Evolutionary conservation across 257 asterid genomes (phyloP).

Genomic region (Solanum tacnaense): DNA sequence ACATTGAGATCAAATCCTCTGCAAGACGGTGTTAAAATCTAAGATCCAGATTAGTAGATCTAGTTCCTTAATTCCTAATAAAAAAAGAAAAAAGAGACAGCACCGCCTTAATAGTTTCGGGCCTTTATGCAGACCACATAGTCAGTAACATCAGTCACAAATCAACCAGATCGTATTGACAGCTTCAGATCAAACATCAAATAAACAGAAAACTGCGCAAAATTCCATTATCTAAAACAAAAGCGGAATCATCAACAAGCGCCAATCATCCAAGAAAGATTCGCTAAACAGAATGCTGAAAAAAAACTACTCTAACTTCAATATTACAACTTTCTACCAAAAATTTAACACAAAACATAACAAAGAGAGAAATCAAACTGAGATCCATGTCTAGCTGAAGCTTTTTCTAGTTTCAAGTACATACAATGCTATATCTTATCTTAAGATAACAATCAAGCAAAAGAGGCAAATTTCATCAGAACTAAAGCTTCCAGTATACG

Average conservation of each 20-base stretch:
- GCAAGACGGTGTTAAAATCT: background rate
- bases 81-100: background rate
- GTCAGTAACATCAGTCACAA: background rate
- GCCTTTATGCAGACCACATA: no score
- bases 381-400: no score
- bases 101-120: background rate
- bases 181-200: background rate
- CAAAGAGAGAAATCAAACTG: background rate
- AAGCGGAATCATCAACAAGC: background rate
- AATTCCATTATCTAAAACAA: background rate
- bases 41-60: background rate
- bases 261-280: background rate
- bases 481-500: no score
- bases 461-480: no score
- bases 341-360: background rate
- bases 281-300: background rate
- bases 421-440: no score
- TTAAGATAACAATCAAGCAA: no score
- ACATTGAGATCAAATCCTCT: background rate
- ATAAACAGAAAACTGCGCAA: background rate
- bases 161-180: background rate
- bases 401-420: no score
- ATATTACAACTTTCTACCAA: background rate
- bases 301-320: background rate
- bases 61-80: background rate